Evolutionary conservation across 345 rosid genomes (phyloP).

Genomic region (Hibiscus syriacus): DNA sequence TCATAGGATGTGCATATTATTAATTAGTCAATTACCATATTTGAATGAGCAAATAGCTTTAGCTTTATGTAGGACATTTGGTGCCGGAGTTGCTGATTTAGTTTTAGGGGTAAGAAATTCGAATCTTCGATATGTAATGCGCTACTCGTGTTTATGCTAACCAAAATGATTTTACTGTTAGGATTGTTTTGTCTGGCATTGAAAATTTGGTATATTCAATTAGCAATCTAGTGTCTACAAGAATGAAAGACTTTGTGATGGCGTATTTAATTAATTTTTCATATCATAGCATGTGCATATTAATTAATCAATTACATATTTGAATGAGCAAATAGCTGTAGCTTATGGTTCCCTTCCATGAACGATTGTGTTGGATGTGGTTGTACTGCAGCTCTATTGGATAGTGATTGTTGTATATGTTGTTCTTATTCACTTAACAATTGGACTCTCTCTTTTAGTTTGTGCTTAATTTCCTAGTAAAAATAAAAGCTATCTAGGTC

Average conservation of each 20-base stretch:
- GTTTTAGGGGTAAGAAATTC: constrained; percentile 72
- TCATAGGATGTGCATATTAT: background rate
- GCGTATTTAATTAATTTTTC: background rate
- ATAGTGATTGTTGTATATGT: background rate
- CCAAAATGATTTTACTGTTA: background rate
- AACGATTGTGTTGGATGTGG: background rate
- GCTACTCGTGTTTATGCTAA: background rate
- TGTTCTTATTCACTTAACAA: background rate
- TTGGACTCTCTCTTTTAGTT: background rate
- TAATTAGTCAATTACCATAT: background rate
- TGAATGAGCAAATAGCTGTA: background rate
- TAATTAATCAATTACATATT: background rate
- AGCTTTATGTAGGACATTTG: constrained; percentile 41
- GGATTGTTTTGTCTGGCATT: background rate
- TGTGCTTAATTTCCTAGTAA: background rate
- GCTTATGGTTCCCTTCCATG: background rate
- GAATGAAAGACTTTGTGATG: background rate
- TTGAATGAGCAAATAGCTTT: background rate
- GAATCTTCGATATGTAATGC: background rate
- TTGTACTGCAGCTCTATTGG: background rate
- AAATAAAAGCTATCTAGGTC: background rate
- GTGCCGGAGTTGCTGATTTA: constrained; percentile 82
- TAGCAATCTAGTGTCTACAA: background rate
- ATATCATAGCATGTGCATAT: background rate
- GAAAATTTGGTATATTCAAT: background rate